Evolutionary conservation across 2,329 filamentous ascomycete species (phyloP).

Genomic region (Zymoseptoria pseudotritici): DNA sequence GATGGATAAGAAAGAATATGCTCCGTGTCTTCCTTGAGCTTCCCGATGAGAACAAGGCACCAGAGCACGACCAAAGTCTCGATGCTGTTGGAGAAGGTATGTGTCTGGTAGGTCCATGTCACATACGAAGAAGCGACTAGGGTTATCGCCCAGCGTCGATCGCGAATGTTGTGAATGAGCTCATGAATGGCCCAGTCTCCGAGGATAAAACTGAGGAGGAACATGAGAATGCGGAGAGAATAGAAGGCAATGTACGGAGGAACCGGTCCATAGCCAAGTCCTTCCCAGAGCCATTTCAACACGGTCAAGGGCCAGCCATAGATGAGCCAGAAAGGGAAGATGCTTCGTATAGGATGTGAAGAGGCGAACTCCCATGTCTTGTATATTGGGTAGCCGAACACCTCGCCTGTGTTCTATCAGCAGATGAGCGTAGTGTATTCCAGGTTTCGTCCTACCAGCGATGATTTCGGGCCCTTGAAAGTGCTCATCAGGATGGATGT

Average conservation of each 20-base stretch:
- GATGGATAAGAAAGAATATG: conserved; percentile 69
- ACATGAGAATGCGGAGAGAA: conserved; percentile 82
- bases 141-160: conserved; percentile 66
- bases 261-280: conserved; percentile 69
- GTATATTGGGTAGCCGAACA: conserved; percentile 84
- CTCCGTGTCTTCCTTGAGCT: conserved; percentile 74
- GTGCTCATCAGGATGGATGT: conserved; percentile 96
- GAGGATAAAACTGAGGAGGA: conserved; percentile 87
- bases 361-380: conserved; percentile 95
- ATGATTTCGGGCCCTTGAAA: conserved; percentile 98
- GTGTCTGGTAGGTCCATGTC: conserved; percentile 97
- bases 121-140: conserved; percentile 94
- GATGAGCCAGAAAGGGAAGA: conserved; percentile 91
- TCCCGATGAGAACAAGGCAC: conserved; percentile 84
- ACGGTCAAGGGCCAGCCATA: conserved; percentile 93
- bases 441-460: conserved; percentile 57
- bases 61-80: conserved; percentile 90
- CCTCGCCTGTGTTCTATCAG: conserved; percentile 57
- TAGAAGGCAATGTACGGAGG: conserved; percentile 86
- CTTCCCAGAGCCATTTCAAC: conserved; percentile 85
- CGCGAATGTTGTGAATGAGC: conserved; percentile 66
- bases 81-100: conserved; percentile 96
- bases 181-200: conserved; percentile 98
- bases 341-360: conserved; percentile 80
- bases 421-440: too few relatives aligned